These are phyloP conservation scores for Cylindrotheca fusiformis DNA, from an alignment of 108 stramenopile species.

Conservation along the genomic window DNA sequence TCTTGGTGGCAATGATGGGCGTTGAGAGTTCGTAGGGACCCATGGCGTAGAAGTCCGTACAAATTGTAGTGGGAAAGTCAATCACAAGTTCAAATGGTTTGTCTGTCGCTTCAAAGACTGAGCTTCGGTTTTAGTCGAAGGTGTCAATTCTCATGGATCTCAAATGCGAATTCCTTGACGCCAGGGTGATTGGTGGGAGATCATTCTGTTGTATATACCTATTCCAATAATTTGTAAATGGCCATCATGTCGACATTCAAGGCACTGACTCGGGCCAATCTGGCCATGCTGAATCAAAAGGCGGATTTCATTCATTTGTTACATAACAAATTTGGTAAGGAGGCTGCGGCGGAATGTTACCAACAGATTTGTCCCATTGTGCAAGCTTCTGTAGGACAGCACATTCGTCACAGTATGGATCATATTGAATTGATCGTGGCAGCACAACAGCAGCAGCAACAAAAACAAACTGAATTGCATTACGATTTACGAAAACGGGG, in stretches of 20 bases:
- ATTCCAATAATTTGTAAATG: too few species aligned
- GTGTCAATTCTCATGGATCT: too few species aligned
- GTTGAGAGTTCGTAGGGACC: too few species aligned
- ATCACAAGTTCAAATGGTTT: too few species aligned
- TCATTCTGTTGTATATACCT: too few species aligned
- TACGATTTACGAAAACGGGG: constrained; percentile 78
- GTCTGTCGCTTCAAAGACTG: too few species aligned
- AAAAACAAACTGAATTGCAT: constrained; percentile 36
- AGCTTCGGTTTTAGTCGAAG: too few species aligned
- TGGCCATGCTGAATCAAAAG: constrained; percentile 74
- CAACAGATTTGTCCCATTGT: constrained; percentile 64
- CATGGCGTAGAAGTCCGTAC: too few species aligned
- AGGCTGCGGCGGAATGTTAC: constrained; percentile 44
- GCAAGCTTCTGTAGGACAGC: constrained; percentile 81
- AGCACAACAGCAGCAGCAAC: constrained; percentile 10
- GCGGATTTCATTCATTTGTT: constrained; percentile 56
- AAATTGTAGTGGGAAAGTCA: too few species aligned
- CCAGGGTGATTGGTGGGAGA: too few species aligned
- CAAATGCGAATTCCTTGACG: too few species aligned
- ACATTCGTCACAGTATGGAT: constrained; percentile 91
- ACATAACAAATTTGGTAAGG: constrained; percentile 38
- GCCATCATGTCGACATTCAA: constrained; percentile 10
- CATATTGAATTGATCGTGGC: constrained; percentile 69
- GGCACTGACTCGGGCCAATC: constrained; percentile 41
- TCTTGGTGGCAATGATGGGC: too few species aligned